Evolutionary conservation across 208 protist genomes (phyloP), one percentile per base, ranked within the genome.

Genomic region (Leishmania guyanensis): DNA sequence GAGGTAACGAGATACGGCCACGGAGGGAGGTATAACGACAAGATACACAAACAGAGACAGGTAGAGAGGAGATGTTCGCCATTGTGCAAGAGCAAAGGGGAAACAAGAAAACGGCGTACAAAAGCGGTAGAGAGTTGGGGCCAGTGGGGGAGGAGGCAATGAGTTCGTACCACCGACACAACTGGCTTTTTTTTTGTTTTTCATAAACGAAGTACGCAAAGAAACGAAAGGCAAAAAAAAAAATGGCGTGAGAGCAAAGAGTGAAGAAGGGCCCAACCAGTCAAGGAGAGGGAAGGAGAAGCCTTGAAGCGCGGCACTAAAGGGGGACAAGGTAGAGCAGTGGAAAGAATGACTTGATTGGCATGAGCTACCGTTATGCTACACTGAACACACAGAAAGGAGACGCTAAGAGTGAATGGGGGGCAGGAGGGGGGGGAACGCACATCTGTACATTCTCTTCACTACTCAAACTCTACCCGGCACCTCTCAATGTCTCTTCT

Each of bases 41-140:
- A 43, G 26, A 33, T 12, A n/a, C 12, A 56, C 36, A 50, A 33
- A 65, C 16, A 64, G 75, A 36, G 5, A 65, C 14, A 66, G 60
- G 6, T 46, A 84, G 46, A 88, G 75, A 77, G 43, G 74, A 62
- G 74, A 62, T 26, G n/a, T 66, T 66, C 60, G 60, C 22, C 5
- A 5, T 0, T 66, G 60, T 36, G 29, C 29, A 69, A 76, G 20
- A 75, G 26, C 43, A 22, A 9, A 68, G 3, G 39, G 50, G 8
- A 64, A 72, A 16, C 20, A 8, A 8, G 16, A 33, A 53, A 51
- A 72, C 20, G 46, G 68, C 8, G 8, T 53, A 53, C 20, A 10
- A 50, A 53, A n/a, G 14, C 22, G 29, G 36, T 6, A 50, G 68
- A 14, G 68, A 53, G 68, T 50, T 16, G 68, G 4, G 46, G 68